phyloP scores from a whole-genome alignment of 331 rosid genomes.

The Rosa hybrid region DNA sequence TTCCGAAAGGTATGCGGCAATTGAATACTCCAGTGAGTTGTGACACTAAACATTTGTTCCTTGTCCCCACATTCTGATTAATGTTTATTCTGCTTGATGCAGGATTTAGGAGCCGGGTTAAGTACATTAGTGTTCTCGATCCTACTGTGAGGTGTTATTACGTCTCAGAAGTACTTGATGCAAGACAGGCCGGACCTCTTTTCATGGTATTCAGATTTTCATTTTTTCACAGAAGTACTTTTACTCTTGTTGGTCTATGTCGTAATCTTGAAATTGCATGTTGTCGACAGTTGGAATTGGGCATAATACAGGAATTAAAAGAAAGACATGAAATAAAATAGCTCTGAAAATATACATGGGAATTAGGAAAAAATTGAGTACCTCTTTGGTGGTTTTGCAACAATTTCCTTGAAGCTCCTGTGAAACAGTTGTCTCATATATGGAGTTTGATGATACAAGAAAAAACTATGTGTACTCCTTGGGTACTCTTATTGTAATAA shows the following conservation, averaged over 20 bases:
- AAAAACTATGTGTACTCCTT: not conserved
- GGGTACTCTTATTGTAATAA: not conserved
- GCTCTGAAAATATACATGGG: not conserved
- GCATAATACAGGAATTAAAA: not conserved
- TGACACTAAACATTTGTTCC: constrained; percentile 1
- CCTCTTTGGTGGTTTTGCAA: not conserved
- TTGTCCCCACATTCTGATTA: constrained; percentile 16
- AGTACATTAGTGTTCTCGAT: constrained; percentile 70
- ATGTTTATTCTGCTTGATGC: constrained; percentile 45
- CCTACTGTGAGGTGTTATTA: constrained; percentile 76
- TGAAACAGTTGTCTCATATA: not conserved
- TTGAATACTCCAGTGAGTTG: constrained; percentile 23
- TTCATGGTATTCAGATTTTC: constrained; percentile 72
- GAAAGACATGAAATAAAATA: not conserved
- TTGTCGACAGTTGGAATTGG: not conserved
- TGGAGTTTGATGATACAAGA: not conserved
- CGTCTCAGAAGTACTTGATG: constrained; percentile 88
- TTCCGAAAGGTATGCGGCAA: constrained; percentile 72
- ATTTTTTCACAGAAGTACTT: constrained; percentile 13
- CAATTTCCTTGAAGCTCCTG: not conserved
- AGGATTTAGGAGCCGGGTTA: constrained; percentile 95
- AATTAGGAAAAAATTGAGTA: not conserved
- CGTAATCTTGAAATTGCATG: not conserved
- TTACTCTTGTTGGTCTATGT: constrained; percentile 18
- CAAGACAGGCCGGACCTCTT: constrained; percentile 76